Conservation (phyloP, 2,329 filamentous ascomycete genomes). For the Colletotrichum trifolii region DNA sequence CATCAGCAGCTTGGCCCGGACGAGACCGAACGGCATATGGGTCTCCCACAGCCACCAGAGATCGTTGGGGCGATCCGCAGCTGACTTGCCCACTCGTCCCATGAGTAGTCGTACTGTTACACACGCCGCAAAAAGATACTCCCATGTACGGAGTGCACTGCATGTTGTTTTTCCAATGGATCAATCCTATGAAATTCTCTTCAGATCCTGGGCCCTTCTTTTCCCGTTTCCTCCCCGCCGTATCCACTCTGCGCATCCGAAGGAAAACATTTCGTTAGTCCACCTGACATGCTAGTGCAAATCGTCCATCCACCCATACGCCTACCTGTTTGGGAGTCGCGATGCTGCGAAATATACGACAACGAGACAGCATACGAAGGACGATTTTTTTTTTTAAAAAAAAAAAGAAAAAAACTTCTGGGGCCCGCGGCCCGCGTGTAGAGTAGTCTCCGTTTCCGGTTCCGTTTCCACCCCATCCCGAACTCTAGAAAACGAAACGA, state of each 20-base stretch:
- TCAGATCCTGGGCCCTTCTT: constrained; percentile 16
- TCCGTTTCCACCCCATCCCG: neutral
- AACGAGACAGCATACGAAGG: neutral
- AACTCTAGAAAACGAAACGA: neutral
- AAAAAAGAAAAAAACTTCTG: constrained; percentile 20
- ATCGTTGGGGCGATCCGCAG: constrained; percentile 8
- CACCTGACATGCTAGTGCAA: too few relatives aligned
- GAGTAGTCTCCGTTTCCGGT: neutral
- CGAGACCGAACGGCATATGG: constrained; percentile 28
- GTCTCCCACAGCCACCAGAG: constrained; percentile 6
- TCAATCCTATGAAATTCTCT: neutral
- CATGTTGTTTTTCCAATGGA: too few relatives aligned
- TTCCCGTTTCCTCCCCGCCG: constrained; percentile 25
- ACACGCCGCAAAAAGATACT: neutral
- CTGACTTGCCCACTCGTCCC: too few relatives aligned
- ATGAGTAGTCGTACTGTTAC: neutral
- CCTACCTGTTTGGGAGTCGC: neutral
- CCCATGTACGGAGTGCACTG: too few relatives aligned
- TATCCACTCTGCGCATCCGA: constrained; percentile 17
- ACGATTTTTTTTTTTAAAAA: too few relatives aligned
- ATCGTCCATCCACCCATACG: too few relatives aligned
- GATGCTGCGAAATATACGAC: neutral
- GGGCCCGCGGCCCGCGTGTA: constrained; percentile 22
- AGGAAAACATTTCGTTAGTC: neutral
- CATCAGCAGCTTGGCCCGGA: constrained; percentile 33